These are phyloP conservation scores for Colletotrichum shisoi DNA, from an alignment of 2,329 filamentous ascomycete species.

Conservation along the genomic window DNA sequence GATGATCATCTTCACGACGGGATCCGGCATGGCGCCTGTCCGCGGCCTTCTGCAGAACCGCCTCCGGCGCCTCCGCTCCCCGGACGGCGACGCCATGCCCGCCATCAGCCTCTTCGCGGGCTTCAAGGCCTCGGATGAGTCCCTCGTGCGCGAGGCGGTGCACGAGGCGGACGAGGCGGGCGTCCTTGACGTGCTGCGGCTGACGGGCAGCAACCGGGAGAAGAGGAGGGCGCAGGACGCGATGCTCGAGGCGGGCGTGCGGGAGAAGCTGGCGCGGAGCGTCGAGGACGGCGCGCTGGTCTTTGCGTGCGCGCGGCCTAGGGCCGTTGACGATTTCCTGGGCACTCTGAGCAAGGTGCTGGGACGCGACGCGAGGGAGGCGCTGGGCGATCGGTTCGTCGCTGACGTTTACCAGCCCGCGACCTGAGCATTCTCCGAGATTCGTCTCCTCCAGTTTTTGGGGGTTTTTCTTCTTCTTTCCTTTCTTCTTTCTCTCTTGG, in stretches of 20 bases:
- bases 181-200: slow-evolving; percentile 21
- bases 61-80: not conserved
- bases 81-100: not conserved
- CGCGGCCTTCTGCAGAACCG: slow-evolving; percentile 33
- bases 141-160: slow-evolving; percentile 32
- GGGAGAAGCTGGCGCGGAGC: slow-evolving; percentile 27
- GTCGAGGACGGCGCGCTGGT: slow-evolving; percentile 30
- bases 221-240: slow-evolving; percentile 34
- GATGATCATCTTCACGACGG: slow-evolving; percentile 35
- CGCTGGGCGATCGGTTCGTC: slow-evolving; percentile 34
- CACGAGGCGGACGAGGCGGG: slow-evolving; percentile 31
- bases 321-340: slow-evolving; percentile 35
- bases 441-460: too few relatives aligned
- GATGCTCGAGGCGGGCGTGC: slow-evolving; percentile 29
- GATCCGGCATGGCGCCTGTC: slow-evolving; percentile 36
- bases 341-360: slow-evolving; percentile 30
- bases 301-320: slow-evolving; percentile 36
- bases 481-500: not conserved
- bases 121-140: slow-evolving; percentile 32
- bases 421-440: slow-evolving; percentile 1
- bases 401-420: slow-evolving; percentile 38
- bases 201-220: slow-evolving; percentile 28
- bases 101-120: slow-evolving; percentile 36
- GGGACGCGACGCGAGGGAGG: slow-evolving; percentile 33
- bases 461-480: not conserved